Conservation (phyloP, 1,139 yeast species). For the Debaryomyces sp. region DNA sequence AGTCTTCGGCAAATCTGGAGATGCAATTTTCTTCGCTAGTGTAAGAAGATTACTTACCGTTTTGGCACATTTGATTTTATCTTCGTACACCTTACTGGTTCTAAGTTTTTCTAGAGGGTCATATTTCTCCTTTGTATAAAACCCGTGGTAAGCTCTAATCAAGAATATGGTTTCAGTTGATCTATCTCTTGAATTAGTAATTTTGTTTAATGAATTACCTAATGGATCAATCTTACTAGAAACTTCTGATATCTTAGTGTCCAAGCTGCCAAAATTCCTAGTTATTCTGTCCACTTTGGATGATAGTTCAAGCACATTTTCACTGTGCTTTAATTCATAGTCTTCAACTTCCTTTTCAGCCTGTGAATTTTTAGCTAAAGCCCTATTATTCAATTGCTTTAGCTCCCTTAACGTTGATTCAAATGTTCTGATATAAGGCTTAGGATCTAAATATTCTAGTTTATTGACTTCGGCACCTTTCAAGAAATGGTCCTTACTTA, state of each 20-base stretch:
- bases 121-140: conserved; percentile 63
- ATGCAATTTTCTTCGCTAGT: conserved; percentile 62
- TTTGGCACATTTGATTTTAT: conserved; percentile 67
- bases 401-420: conserved; percentile 82
- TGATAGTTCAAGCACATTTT: conserved; percentile 62
- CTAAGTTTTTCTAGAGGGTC: conserved; percentile 61
- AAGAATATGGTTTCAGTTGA: conserved; percentile 74
- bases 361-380: conserved; percentile 47
- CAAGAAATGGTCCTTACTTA: conserved; percentile 69
- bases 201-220: conserved; percentile 71
- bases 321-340: conserved; percentile 69
- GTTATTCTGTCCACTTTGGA: conserved; percentile 47
- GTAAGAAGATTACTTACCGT: conserved; percentile 67
- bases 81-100: conserved; percentile 44
- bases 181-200: conserved; percentile 76
- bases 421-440: conserved; percentile 91
- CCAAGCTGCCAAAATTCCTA: conserved; percentile 58
- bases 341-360: conserved; percentile 60
- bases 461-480: conserved; percentile 59
- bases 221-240: conserved; percentile 70
- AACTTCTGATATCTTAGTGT: conserved; percentile 59
- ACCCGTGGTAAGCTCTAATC: conserved; percentile 76
- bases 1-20: conserved; percentile 54
- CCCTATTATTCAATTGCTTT: conserved; percentile 58
- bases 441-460: conserved; percentile 74